Evolutionary conservation across 139 green algal genomes (phyloP).

Genomic region (Chloropicon primus): DNA sequence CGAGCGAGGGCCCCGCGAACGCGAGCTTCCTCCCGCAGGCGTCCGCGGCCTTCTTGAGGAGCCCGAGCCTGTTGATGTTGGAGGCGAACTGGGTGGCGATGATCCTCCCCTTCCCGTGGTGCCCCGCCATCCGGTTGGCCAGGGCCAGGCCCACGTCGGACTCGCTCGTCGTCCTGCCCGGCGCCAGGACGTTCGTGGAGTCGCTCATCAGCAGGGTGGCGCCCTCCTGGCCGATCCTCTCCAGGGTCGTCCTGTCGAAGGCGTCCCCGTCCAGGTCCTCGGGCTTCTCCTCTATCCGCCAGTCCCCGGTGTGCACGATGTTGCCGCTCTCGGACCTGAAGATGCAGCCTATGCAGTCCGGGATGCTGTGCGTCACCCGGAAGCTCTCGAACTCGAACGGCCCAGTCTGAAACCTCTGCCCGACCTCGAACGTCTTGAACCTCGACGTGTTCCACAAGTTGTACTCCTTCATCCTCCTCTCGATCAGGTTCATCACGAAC

Average conservation of each 20-base stretch:
- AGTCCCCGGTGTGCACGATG: constrained; percentile 92
- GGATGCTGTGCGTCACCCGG: constrained; percentile 94
- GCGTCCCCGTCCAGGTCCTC: constrained; percentile 69
- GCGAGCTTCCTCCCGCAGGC: constrained; percentile 48
- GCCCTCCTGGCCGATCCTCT: constrained; percentile 53
- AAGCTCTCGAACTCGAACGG: constrained; percentile 53
- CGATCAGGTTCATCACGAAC: constrained; percentile 91
- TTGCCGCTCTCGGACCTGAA: constrained; percentile 74
- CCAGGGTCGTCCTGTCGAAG: constrained; percentile 81
- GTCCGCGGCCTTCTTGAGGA: constrained; percentile 86
- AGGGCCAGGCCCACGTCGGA: constrained; percentile 51
- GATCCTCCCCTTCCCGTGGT: constrained; percentile 71
- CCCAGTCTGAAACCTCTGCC: constrained; percentile 23
- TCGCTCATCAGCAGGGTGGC: constrained; percentile 74
- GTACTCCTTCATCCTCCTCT: constrained; percentile 76
- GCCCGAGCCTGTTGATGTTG: constrained; percentile 74
- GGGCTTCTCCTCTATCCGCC: constrained; percentile 96
- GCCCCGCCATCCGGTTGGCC: constrained; percentile 43
- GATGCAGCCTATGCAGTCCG: constrained; percentile 89
- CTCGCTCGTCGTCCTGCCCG: constrained; percentile 76
- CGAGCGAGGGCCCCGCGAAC: constrained; percentile 85
- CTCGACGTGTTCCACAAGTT: constrained; percentile 70
- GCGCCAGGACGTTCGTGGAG: constrained; percentile 90
- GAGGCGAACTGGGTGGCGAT: constrained; percentile 88
- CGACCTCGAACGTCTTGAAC: constrained; percentile 59